Conservation (phyloP, 768 basidiomycete genomes). For the Tephrocybe rancida region DNA sequence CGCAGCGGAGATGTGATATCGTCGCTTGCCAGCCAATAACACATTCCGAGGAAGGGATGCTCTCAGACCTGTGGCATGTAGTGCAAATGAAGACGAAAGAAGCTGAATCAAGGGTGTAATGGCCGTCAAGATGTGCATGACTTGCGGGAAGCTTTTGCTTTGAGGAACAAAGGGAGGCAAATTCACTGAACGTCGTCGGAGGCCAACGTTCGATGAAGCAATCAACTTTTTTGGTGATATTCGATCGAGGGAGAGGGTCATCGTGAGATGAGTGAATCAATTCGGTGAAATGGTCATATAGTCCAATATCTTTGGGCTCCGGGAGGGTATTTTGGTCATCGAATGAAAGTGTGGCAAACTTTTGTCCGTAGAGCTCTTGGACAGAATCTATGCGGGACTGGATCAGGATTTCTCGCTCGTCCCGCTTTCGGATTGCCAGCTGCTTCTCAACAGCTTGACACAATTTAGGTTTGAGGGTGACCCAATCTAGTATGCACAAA, state of each 20-base stretch:
- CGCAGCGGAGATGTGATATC: background rate
- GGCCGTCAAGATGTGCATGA: background rate
- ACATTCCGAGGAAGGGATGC: too few relatives aligned
- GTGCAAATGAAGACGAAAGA: background rate
- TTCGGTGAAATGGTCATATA: background rate
- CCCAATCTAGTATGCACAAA: background rate
- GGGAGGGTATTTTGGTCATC: too few relatives aligned
- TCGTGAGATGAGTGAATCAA: background rate
- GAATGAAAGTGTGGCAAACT: too few relatives aligned
- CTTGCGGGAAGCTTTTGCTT: background rate
- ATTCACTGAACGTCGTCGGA: background rate
- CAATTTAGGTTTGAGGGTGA: background rate
- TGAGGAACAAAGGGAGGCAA: background rate
- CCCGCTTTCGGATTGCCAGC: background rate
- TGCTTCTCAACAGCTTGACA: background rate
- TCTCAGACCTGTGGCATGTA: background rate
- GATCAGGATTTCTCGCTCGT: background rate
- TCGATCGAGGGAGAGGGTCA: background rate
- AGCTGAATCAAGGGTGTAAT: background rate
- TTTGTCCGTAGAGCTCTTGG: too few relatives aligned
- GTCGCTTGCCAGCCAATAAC: background rate
- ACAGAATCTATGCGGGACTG: too few relatives aligned
- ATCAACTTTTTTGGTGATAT: background rate
- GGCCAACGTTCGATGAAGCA: background rate
- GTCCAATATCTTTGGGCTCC: background rate